Evolutionary conservation across 139 green algal species (phyloP), one percentile per base, ranked within the genome.

Genomic region (Chlorella sp.): DNA sequence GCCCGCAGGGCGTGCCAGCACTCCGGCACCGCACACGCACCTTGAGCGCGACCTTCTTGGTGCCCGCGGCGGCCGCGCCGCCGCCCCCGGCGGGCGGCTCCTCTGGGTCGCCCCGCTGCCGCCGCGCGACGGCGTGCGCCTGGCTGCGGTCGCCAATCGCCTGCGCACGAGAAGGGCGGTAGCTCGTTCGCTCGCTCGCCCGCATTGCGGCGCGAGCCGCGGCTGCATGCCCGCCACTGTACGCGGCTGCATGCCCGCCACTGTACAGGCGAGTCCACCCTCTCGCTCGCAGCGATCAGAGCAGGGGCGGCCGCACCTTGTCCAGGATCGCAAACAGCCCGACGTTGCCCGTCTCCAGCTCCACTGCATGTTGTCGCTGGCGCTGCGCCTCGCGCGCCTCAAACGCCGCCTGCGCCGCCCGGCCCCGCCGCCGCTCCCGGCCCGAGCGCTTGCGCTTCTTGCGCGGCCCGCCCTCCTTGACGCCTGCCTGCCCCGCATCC

Each of bases 241-340:
- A n/a, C n/a, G n/a, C n/a, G n/a, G n/a, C n/a, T n/a, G n/a, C n/a
- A n/a, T n/a, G n/a, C n/a, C n/a, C n/a, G n/a, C n/a, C n/a, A n/a
- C n/a, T n/a, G n/a, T n/a, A n/a, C 46, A 55, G 15, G 46, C 46
- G 15, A 15, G 46, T 2, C 46, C 46, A 2, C 46, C 46, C 19
- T 15, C 17, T 55, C 46, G 15, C 46, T 19, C 46, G 46, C 46
- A 15, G 46, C n/a, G n/a, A n/a, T n/a, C n/a, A n/a, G n/a, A n/a
- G n/a, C n/a, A 19, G 15, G 15, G 15, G 46, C 46, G 15, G 46
- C 17, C 17, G 46, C n/a, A 73, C 56, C 7, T 23, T 48, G 50
- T 79, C 67, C 1, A 79, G 48, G 25, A 79, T 48, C 4, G 73
- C 73, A 79, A 79, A 79, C 36, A 79, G 38, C 12, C 73, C 73